Percentiles rank a stretch among this genome's conserved stretches.
Evolutionary conservation across 1,139 yeast genomes (phyloP).

Genomic region (Zhuliangozyma blackwelliae): DNA sequence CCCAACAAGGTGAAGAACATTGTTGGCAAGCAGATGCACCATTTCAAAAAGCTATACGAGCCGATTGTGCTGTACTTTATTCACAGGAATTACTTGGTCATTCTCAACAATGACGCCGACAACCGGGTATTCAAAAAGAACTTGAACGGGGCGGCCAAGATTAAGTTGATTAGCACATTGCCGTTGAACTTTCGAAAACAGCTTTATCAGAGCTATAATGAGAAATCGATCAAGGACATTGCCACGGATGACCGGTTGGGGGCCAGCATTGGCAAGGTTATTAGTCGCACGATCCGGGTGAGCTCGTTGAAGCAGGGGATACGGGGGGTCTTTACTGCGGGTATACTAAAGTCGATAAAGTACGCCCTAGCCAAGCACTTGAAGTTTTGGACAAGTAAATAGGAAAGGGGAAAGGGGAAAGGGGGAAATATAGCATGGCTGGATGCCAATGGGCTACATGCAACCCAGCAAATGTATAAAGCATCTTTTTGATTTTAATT

Average conservation of each 20-base stretch:
- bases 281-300: slow-evolving; percentile 58
- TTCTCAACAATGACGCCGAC: slow-evolving; percentile 13
- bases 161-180: slow-evolving; percentile 34
- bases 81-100: slow-evolving; percentile 16
- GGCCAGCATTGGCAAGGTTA: slow-evolving; percentile 35
- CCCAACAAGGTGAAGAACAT: slow-evolving; percentile 85
- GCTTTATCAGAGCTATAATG: slow-evolving; percentile 38
- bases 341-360: slow-evolving; percentile 61
- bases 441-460: slow-evolving; percentile 23
- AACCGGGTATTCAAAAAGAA: slow-evolving; percentile 17
- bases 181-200: slow-evolving; percentile 51
- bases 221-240: slow-evolving; percentile 23
- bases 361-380: slow-evolving; percentile 75
- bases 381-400: slow-evolving; percentile 14
- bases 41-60: slow-evolving; percentile 66
- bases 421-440: slow-evolving; percentile 61
- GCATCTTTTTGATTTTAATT: too few species aligned
- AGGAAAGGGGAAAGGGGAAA: slow-evolving; percentile 10
- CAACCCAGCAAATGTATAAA: too few species aligned
- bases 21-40: slow-evolving; percentile 67
- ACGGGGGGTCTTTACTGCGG: slow-evolving; percentile 87
- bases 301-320: slow-evolving; percentile 74
- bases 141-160: slow-evolving; percentile 16
- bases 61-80: slow-evolving; percentile 46
- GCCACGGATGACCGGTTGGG: slow-evolving; percentile 24